Conservation (phyloP, 2,329 filamentous ascomycete species). For the Drechslerella coelobrocha region DNA sequence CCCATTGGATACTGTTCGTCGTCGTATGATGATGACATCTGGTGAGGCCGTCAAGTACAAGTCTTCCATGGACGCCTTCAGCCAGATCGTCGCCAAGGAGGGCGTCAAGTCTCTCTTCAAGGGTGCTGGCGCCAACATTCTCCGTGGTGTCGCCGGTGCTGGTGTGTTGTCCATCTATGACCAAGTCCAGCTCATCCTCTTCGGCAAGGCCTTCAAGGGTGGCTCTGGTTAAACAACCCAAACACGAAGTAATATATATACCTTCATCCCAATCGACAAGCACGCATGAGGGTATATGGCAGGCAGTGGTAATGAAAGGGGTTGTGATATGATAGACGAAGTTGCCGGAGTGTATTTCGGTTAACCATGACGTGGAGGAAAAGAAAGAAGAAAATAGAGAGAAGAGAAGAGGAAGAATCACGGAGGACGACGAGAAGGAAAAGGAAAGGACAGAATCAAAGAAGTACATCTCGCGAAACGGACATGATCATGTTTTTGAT, state of each 20-base stretch:
- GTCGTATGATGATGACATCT: slow-evolving; percentile 99
- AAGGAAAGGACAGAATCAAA: slow-evolving; percentile 29
- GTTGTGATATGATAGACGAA: slow-evolving; percentile 38
- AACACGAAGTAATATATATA: slow-evolving; percentile 38
- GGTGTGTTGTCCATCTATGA: slow-evolving; percentile 99
- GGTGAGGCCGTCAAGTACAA: slow-evolving; percentile 99
- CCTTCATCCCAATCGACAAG: slow-evolving; percentile 40
- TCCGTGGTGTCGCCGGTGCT: slow-evolving; percentile 99
- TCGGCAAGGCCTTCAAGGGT: slow-evolving; percentile 98
- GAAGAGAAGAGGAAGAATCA: slow-evolving; percentile 15
- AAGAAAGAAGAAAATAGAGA: slow-evolving; percentile 32
- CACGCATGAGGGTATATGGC: slow-evolving; percentile 43
- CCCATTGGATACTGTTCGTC: slow-evolving; percentile 99
- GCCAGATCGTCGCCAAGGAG: slow-evolving; percentile 97
- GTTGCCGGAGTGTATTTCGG: slow-evolving; percentile 33
- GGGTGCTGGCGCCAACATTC: slow-evolving; percentile 99
- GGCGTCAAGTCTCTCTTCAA: slow-evolving; percentile 99
- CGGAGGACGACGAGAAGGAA: slow-evolving; percentile 22
- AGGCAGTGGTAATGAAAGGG: slow-evolving; percentile 15
- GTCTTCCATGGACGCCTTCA: slow-evolving; percentile 90
- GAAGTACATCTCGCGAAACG: slow-evolving; percentile 46
- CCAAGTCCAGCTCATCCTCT: slow-evolving; percentile 97
- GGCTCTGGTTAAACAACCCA: slow-evolving; percentile 54
- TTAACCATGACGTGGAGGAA: slow-evolving; percentile 41
- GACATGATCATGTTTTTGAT: slow-evolving; percentile 40